A percentile compares a stretch with the other conserved stretches of the same genome.
These are phyloP conservation scores for Podaxis sp. DNA, from an alignment of 768 basidiomycete genomes.

Conservation along the genomic window DNA sequence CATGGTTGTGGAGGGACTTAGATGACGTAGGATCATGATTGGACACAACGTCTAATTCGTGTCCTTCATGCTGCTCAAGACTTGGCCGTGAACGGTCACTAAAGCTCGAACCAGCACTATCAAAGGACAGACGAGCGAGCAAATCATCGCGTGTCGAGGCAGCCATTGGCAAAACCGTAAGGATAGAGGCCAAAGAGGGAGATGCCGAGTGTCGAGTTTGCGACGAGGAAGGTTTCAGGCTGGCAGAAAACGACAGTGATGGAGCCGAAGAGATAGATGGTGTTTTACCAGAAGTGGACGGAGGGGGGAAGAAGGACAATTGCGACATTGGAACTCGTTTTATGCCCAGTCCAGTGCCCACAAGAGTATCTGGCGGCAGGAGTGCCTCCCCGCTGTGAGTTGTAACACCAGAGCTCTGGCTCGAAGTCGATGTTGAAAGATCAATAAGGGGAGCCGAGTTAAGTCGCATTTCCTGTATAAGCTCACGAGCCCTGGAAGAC, in stretches of 20 bases:
- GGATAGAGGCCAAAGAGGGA: slow-evolving; percentile 37
- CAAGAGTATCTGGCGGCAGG: slow-evolving; percentile 16
- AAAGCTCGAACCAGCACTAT: slow-evolving; percentile 42
- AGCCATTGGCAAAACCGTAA: slow-evolving; percentile 44
- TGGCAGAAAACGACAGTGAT: slow-evolving; percentile 13
- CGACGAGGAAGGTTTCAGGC: slow-evolving; percentile 8
- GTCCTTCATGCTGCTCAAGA: slow-evolving; percentile 31
- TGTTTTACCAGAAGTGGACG: slow-evolving; percentile 22
- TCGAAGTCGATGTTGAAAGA: slow-evolving; percentile 11
- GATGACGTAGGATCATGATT: slow-evolving; percentile 5
- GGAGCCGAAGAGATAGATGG: slow-evolving; percentile 14
- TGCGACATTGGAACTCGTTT: slow-evolving; percentile 46
- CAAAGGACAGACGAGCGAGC: slow-evolving; percentile 50
- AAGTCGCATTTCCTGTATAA: slow-evolving; percentile 15
- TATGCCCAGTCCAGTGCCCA: slow-evolving; percentile 25
- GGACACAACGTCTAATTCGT: slow-evolving; percentile 41
- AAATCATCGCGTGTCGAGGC: slow-evolving; percentile 53
- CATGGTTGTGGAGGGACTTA: not conserved
- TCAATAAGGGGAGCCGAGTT: slow-evolving; percentile 1
- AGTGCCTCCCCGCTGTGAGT: not conserved
- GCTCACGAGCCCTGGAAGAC: slow-evolving; percentile 41
- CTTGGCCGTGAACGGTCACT: slow-evolving; percentile 31
- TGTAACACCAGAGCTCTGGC: not conserved
- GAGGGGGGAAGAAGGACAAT: slow-evolving; percentile 53
- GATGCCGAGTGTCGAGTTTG: slow-evolving; percentile 25